phyloP scores from a whole-genome alignment of 306 rosid species.

The Argentina anserina region DNA sequence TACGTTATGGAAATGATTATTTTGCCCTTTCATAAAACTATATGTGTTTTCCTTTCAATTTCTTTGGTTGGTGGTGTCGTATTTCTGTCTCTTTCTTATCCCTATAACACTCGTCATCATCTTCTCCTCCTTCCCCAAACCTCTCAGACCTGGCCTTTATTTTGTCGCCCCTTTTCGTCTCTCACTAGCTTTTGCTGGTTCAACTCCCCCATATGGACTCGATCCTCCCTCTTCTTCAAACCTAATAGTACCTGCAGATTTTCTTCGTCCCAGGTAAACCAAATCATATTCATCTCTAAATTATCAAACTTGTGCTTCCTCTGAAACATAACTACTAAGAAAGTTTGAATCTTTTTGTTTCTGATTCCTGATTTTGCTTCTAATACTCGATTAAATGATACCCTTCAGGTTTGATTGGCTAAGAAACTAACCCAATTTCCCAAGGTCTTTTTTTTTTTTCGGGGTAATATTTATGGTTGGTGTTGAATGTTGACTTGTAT shows the following conservation, averaged over 20 bases:
- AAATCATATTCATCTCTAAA: not conserved
- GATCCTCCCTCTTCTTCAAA: not conserved
- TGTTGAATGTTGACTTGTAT: not conserved
- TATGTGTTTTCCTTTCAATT: not conserved
- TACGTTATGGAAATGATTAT: too few relatives aligned
- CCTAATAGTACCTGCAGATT: not conserved
- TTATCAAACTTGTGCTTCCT: not conserved
- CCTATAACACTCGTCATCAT: not conserved
- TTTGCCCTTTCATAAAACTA: not conserved
- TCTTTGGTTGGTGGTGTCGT: not conserved
- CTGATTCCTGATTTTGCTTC: not conserved
- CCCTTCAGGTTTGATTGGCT: not conserved
- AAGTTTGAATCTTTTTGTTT: not conserved
- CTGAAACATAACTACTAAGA: not conserved
- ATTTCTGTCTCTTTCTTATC: conserved; percentile 13
- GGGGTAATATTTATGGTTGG: too few relatives aligned
- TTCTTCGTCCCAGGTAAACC: not conserved
- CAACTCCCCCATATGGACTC: not conserved
- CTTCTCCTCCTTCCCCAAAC: not conserved
- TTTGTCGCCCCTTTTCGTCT: conserved; percentile 10
- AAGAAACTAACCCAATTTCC: not conserved
- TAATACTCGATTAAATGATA: not conserved
- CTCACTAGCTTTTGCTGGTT: not conserved
- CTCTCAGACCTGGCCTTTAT: conserved; percentile 13
- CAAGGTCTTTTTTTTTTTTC: not conserved